Evolutionary conservation across 2,329 filamentous ascomycete species (phyloP).

Genomic region (Venturia carpophila): DNA sequence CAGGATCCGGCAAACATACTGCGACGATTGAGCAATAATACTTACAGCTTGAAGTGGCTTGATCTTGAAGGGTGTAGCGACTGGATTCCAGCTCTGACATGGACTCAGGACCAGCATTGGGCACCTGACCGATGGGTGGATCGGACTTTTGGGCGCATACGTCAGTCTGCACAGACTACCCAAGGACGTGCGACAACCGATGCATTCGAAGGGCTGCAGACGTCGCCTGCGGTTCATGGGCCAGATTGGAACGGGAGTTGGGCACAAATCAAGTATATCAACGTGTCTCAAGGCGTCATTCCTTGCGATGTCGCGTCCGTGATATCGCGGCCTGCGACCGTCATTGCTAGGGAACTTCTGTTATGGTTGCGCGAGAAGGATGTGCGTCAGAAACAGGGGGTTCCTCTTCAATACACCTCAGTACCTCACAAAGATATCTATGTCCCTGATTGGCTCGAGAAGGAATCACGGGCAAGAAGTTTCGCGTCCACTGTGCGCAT

Average conservation of each 20-base stretch:
- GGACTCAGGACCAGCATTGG: not conserved
- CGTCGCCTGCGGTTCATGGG: constrained; percentile 22
- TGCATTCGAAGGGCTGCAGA: constrained; percentile 14
- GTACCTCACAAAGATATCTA: constrained; percentile 10
- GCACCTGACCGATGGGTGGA: constrained; percentile 11
- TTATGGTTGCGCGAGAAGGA: constrained; percentile 14
- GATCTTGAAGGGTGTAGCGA: constrained; percentile 52
- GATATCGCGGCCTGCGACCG: constrained; percentile 12
- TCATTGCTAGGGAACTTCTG: constrained; percentile 21
- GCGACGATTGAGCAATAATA: constrained; percentile 44
- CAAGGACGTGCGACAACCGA: not conserved
- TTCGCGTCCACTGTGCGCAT: constrained; percentile 29
- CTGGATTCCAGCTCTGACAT: constrained; percentile 37
- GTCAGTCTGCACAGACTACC: not conserved
- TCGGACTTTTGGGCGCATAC: not conserved
- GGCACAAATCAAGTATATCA: constrained; percentile 37
- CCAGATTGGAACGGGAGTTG: constrained; percentile 36
- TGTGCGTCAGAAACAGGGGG: constrained; percentile 1
- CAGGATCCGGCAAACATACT: constrained; percentile 47
- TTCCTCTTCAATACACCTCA: not conserved
- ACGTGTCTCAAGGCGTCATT: constrained; percentile 39
- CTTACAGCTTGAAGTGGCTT: constrained; percentile 53
- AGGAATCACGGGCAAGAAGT: constrained; percentile 30
- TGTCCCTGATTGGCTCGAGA: constrained; percentile 30
- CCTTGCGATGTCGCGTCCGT: constrained; percentile 26